Percentiles rank a stretch among this genome's conserved stretches.
phyloP scores from a whole-genome alignment of 2,329 filamentous ascomycete species.

The Ramularia endophylla region DNA sequence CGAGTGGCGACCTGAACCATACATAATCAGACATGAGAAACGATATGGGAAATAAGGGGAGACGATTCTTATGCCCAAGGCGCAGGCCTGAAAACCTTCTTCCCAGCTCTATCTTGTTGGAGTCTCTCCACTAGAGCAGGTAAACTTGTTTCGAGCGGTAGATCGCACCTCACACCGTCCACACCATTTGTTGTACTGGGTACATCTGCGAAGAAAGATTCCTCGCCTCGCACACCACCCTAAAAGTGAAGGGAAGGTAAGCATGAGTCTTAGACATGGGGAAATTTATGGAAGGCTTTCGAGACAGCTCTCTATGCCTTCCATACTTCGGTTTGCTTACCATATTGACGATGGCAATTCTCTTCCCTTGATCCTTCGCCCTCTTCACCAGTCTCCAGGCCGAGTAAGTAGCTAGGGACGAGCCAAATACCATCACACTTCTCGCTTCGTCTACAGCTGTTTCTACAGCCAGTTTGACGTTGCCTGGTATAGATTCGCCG shows the following conservation, averaged over 20 bases:
- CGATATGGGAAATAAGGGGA: slow-evolving; percentile 1
- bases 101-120: slow-evolving; percentile 1
- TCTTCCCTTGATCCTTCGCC: slow-evolving; percentile 75
- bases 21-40: neutral
- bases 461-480: slow-evolving; percentile 71
- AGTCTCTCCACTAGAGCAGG: slow-evolving; percentile 30
- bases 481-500: slow-evolving; percentile 71
- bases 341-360: slow-evolving; percentile 81
- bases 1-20: slow-evolving; percentile 7
- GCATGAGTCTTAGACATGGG: too few species aligned
- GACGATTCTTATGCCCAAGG: slow-evolving; percentile 12
- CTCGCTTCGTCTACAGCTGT: slow-evolving; percentile 70
- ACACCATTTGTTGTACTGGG: slow-evolving; percentile 37
- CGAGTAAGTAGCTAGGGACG: slow-evolving; percentile 88
- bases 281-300: too few species aligned
- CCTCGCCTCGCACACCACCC: slow-evolving; percentile 76
- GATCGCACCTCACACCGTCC: slow-evolving; percentile 35
- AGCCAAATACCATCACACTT: slow-evolving; percentile 74
- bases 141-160: slow-evolving; percentile 36
- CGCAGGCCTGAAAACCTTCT: slow-evolving; percentile 11
- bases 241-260: neutral
- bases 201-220: slow-evolving; percentile 59
- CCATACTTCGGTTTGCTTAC: too few species aligned
- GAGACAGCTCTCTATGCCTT: too few species aligned
- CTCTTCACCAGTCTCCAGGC: slow-evolving; percentile 85